Base-by-base conservation (phyloP, 768 basidiomycete species). In the Harrya chromipes region DNA sequence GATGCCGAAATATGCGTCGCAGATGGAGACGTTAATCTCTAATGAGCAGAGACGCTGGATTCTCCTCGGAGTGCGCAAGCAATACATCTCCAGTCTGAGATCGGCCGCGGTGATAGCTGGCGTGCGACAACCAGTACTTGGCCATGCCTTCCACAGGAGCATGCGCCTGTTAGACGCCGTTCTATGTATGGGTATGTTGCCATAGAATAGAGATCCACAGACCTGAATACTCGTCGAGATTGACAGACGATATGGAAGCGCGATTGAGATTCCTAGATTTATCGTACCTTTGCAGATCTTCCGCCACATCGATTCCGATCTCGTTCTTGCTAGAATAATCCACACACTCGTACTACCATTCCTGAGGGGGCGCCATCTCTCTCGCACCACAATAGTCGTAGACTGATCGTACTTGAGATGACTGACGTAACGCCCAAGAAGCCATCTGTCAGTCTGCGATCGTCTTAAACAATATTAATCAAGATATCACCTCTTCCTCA, bases 21-120 rank as follows among this genome's bases (percentile, higher is more conserved):
- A 49, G 46, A 49, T 52, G 39, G 37, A 53, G 55, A 62, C 45
- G 59, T 64, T 64, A 62, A 62, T 62, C 61, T 50, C 47, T 52
- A 39, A 34, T 24, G 36, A 43, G 35, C 21, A 33, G 24, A 39
- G 45, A 49, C 38, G 27, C 31, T 39, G 40, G 50, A 36, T 55
- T 48, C 60, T 63, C 63, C 63, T 65, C 63, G 63, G 64, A 58
- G 51, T 23, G 35, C 41, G 39, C 45, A 21, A 52, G 27, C 13
- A 29, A 38, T 43, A 17, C 21, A 47, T 50, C 50, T 43, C 26
- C 37, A 38, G 16, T 40, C 16, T 17, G 27, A 61, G 59, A 61
- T 61, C 56, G 43, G 41, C 62, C 61, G 61, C 62, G 61, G 61
- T 40, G 59, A 64, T 62, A 62, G 33, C 52, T 40, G 36, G 40